Base-by-base conservation (phyloP, 2,329 filamentous ascomycete species). In the Verticillium albo-atrum region DNA sequence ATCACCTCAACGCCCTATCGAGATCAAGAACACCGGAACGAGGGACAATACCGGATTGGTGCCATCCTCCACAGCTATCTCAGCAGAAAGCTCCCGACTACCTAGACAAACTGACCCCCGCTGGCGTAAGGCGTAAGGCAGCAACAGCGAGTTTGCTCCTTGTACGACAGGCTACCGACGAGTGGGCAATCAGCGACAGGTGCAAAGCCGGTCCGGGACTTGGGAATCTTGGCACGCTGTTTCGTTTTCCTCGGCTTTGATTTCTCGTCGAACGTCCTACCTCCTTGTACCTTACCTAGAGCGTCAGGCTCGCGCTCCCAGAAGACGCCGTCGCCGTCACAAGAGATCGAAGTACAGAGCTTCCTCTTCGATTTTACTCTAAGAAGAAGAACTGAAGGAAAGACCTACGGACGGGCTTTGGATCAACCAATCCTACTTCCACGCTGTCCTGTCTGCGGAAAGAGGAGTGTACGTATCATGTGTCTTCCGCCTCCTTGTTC, bases 341-440 rank as follows among this genome's bases (percentile, higher is more conserved):
- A 30, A 53, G 59, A 63, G 73, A 72, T 69, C 70, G 71, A 81
- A 84, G 84, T 81, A 86, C 75, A 86, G 83, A 87, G 84, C 84
- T 85, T 84, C 82, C 76, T 86, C 82, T 84, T 80, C 74, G 72
- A 68, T 25, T 70, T 75, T 76, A 67, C 27, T 55, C 56, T 60
- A 54, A 58, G 60, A 58, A 56, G 61, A 37, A 58, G 58, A 62
- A 37, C 55, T 59, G 59, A 55, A 37, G 34, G 34, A 37, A 6
- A 37, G 34, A 37, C 34, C 42, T 23, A 50, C n/a, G 42, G 42
- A 50, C 42, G 42, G 42, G 42, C 42, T 50, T 50, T 50, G 42
- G 42, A 50, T 50, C 42, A 50, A 50, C 42, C 42, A 50, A 23
- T 20, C 42, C 42, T 50, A n/a, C 42, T 67, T 59, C 63, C 56